Evolutionary conservation across 2,329 filamentous ascomycete species (phyloP).

Genomic region (Fusarium sp.): DNA sequence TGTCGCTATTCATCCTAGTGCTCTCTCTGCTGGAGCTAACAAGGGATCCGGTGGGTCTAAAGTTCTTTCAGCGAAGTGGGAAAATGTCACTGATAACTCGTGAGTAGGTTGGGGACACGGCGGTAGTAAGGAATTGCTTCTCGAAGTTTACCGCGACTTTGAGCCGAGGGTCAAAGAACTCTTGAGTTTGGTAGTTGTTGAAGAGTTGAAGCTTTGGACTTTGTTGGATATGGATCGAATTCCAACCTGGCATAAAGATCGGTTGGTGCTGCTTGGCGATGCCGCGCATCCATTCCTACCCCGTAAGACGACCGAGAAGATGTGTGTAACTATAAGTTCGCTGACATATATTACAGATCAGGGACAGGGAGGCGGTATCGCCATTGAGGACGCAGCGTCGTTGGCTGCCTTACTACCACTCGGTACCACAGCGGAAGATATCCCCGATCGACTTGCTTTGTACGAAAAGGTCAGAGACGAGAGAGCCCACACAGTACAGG

Average conservation of each 20-base stretch:
- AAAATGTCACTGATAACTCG: background rate
- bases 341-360: slow-evolving; percentile 17
- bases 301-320: background rate
- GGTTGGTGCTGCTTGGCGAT: slow-evolving; percentile 72
- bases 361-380: slow-evolving; percentile 63
- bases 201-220: slow-evolving; percentile 67
- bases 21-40: background rate
- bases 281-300: slow-evolving; percentile 77
- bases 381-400: slow-evolving; percentile 75
- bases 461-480: slow-evolving; percentile 70
- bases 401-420: slow-evolving; percentile 67
- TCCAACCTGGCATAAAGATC: slow-evolving; percentile 65
- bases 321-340: rapidly evolving
- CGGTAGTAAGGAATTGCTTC: slow-evolving; percentile 53
- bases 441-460: slow-evolving; percentile 68
- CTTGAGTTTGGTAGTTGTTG: slow-evolving; percentile 58
- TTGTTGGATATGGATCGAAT: slow-evolving; percentile 72
- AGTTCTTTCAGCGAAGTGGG: rapidly evolving
- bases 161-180: slow-evolving; percentile 56
- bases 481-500: slow-evolving; percentile 69
- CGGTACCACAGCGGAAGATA: slow-evolving; percentile 58
- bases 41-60: slow-evolving; percentile 15
- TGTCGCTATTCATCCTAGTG: slow-evolving; percentile 63
- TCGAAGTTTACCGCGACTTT: slow-evolving; percentile 58
- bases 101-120: slow-evolving; percentile 55